Conservation (phyloP, 2,329 filamentous ascomycete genomes). For the Apiospora koreana region DNA sequence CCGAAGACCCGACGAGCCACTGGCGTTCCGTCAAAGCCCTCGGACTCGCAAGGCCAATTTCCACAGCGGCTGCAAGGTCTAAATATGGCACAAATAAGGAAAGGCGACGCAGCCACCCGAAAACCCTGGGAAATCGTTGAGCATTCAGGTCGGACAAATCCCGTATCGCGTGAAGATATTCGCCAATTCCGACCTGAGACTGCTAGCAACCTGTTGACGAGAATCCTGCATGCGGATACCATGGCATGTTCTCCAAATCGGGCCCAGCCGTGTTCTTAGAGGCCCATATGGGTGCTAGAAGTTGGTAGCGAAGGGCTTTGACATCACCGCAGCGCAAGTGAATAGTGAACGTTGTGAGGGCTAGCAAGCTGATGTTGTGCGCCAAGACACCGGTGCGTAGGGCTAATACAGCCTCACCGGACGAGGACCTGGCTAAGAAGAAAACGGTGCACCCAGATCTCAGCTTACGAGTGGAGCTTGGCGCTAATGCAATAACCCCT, state of each 20-base stretch:
- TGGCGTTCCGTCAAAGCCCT: not conserved
- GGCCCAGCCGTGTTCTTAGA: not conserved
- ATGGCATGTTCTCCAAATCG: not conserved
- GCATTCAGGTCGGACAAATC: not conserved
- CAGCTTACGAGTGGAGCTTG: not conserved
- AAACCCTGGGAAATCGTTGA: not conserved
- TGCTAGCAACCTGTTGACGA: not conserved
- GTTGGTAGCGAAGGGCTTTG: not conserved
- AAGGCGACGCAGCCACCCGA: not conserved
- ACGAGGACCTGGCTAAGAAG: not conserved
- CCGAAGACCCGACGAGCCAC: not conserved
- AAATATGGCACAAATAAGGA: not conserved
- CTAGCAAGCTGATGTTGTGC: not conserved
- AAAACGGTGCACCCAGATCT: not conserved
- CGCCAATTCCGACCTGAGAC: not conserved
- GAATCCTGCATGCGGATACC: not conserved
- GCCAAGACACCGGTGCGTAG: conserved; percentile 1
- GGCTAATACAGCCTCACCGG: not conserved
- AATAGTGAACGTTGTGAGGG: not conserved
- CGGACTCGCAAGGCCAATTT: not conserved
- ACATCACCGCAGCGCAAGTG: not conserved
- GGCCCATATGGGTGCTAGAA: not conserved
- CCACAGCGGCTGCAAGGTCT: not conserved
- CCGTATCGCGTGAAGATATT: not conserved
- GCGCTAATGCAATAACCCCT: not conserved